These are phyloP conservation scores for Eucalyptus pauciflora DNA, from an alignment of 345 rosid species.

Conservation along the genomic window DNA sequence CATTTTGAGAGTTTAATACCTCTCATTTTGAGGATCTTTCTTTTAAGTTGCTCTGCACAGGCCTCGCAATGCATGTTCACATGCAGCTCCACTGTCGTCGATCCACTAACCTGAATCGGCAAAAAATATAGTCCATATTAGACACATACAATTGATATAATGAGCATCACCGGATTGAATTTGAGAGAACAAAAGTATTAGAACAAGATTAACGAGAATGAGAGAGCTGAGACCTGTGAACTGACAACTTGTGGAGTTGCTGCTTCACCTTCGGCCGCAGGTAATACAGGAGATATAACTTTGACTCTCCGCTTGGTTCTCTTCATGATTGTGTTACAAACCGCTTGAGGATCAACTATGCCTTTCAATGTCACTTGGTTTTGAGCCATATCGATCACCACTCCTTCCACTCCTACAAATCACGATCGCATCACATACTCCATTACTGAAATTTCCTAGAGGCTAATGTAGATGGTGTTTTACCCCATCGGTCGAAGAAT, in stretches of 20 bases:
- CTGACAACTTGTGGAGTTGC: slow-evolving; percentile 51
- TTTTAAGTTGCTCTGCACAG: slow-evolving; percentile 86
- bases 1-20: slow-evolving; percentile 17
- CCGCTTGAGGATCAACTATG: slow-evolving; percentile 65
- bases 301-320: slow-evolving; percentile 69
- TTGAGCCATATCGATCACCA: slow-evolving; percentile 48
- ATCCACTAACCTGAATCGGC: slow-evolving; percentile 35
- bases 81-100: slow-evolving; percentile 63
- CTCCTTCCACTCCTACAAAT: slow-evolving; percentile 69
- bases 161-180: neutral
- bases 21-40: slow-evolving; percentile 87
- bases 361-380: slow-evolving; percentile 84
- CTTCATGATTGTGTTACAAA: slow-evolving; percentile 64
- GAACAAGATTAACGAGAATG: neutral
- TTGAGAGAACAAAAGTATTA: neutral
- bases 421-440: neutral
- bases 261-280: slow-evolving; percentile 64
- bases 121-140: neutral
- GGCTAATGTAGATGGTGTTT: neutral
- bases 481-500: neutral
- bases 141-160: neutral
- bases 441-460: neutral
- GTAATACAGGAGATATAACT: slow-evolving; percentile 66
- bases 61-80: slow-evolving; percentile 94
- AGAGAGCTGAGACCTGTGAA: slow-evolving; percentile 35